A percentile compares a stretch with the other conserved stretches of the same genome.
phyloP scores from a whole-genome alignment of 768 basidiomycete genomes.

The Tricholoma saponaceum region DNA sequence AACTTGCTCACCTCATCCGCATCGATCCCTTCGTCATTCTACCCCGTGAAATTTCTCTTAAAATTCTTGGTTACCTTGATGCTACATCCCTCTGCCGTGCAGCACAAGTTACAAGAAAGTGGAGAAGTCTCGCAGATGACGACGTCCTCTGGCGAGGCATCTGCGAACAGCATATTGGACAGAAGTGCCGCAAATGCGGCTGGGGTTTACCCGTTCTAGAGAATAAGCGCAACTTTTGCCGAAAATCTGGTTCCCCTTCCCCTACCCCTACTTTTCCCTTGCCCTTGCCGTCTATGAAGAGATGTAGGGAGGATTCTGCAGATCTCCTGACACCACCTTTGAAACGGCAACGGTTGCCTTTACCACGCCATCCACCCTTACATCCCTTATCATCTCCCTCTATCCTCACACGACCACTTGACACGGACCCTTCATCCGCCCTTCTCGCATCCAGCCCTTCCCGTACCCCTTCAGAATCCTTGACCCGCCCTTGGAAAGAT shows the following conservation, averaged over 20 bases:
- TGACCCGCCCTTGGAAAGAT: slow-evolving; percentile 95
- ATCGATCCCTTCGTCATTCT: slow-evolving; percentile 92
- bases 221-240: slow-evolving; percentile 51
- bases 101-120: slow-evolving; percentile 81
- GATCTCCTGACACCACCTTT: slow-evolving; percentile 28
- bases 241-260: slow-evolving; percentile 24
- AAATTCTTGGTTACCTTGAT: slow-evolving; percentile 84
- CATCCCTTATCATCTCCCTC: slow-evolving; percentile 9
- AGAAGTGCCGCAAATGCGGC: slow-evolving; percentile 94
- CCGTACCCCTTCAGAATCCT: slow-evolving; percentile 23
- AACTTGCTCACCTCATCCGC: slow-evolving; percentile 87
- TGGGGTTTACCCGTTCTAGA: slow-evolving; percentile 95
- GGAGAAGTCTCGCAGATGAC: slow-evolving; percentile 91
- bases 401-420: slow-evolving; percentile 8
- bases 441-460: slow-evolving; percentile 30
- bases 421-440: slow-evolving; percentile 8
- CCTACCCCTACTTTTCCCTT: slow-evolving; percentile 8
- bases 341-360: slow-evolving; percentile 50
- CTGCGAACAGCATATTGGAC: slow-evolving; percentile 97
- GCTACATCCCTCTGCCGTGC: slow-evolving; percentile 91
- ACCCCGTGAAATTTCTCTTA: slow-evolving; percentile 86
- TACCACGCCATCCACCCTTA: slow-evolving; percentile 10
- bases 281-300: slow-evolving; percentile 27
- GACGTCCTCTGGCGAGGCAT: slow-evolving; percentile 94
- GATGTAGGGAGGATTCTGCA: slow-evolving; percentile 26